Percentiles rank a stretch among this genome's conserved stretches.
phyloP scores from a whole-genome alignment of 352 stramenopile genomes.

The Phytophthora pseudosyringae region DNA sequence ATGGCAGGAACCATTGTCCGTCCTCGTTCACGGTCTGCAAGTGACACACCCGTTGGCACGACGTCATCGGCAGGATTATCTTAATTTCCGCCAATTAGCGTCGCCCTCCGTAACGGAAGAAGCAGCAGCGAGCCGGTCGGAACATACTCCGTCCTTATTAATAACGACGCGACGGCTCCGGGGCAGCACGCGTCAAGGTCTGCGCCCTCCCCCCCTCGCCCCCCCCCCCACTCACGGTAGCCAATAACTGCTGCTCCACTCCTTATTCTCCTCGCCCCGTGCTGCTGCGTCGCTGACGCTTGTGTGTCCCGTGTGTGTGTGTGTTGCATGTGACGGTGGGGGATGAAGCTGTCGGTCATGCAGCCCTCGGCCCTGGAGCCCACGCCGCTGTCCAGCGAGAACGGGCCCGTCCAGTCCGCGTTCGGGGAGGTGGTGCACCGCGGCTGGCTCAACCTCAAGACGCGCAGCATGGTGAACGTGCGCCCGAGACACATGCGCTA shows the following conservation, averaged over 20 bases:
- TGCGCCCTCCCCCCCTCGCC: slow-evolving; percentile 11
- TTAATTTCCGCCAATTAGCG: slow-evolving; percentile 31
- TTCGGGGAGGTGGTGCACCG: slow-evolving; percentile 80
- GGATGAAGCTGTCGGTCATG: slow-evolving; percentile 38
- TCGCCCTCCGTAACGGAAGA: not conserved
- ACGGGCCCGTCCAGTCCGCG: slow-evolving; percentile 54
- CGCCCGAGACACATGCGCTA: slow-evolving; percentile 85
- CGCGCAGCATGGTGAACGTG: slow-evolving; percentile 86
- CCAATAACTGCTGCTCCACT: not conserved
- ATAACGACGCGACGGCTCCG: slow-evolving; percentile 26
- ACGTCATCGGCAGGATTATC: slow-evolving; percentile 9
- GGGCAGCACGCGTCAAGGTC: slow-evolving; percentile 16
- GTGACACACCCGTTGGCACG: slow-evolving; percentile 1
- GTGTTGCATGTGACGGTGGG: slow-evolving; percentile 30
- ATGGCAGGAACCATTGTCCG: not conserved
- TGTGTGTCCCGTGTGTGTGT: not conserved
- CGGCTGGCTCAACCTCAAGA: slow-evolving; percentile 89
- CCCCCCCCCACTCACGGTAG: slow-evolving; percentile 24
- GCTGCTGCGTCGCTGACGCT: not conserved
- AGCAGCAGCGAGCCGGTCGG: slow-evolving; percentile 2
- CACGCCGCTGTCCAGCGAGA: slow-evolving; percentile 58
- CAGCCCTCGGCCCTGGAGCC: slow-evolving; percentile 55
- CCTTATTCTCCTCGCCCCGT: not conserved
- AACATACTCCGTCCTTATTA: slow-evolving; percentile 9
- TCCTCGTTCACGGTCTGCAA: slow-evolving; percentile 2